Conservation (phyloP, 371 early-diverging fungal species). For the Coelomomyces lativittatus region DNA sequence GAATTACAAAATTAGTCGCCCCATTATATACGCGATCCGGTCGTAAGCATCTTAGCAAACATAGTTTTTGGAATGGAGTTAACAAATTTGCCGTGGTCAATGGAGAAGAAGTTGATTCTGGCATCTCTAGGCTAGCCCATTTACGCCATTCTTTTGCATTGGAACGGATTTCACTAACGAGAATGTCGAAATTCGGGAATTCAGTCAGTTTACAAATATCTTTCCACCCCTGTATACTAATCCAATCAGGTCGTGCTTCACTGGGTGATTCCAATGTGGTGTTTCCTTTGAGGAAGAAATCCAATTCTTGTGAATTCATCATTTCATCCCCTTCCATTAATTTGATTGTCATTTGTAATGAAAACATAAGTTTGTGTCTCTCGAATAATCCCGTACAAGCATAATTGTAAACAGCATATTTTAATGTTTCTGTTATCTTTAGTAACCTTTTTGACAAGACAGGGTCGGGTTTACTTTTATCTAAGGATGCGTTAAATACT, state of each 20-base stretch:
- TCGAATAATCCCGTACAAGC: slow-evolving; percentile 42
- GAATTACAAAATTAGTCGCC: slow-evolving; percentile 36
- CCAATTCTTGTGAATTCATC: slow-evolving; percentile 24
- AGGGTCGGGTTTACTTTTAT: slow-evolving; percentile 30
- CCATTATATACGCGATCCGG: slow-evolving; percentile 37
- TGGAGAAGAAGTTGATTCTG: slow-evolving; percentile 21
- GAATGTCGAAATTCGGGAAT: slow-evolving; percentile 12
- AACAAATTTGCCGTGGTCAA: slow-evolving; percentile 16
- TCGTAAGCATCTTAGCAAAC: slow-evolving; percentile 33
- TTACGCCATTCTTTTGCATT: slow-evolving; percentile 13
- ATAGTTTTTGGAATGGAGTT: slow-evolving; percentile 29
- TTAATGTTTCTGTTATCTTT: slow-evolving; percentile 38
- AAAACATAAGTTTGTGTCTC: slow-evolving; percentile 42
- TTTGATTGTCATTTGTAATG: slow-evolving; percentile 41
- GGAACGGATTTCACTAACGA: slow-evolving; percentile 11
- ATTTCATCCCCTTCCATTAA: slow-evolving; percentile 33
- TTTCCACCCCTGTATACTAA: slow-evolving; percentile 35
- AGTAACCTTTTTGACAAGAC: slow-evolving; percentile 22
- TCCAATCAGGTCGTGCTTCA: slow-evolving; percentile 22
- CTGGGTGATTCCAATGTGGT: slow-evolving; percentile 22
- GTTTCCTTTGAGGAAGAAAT: slow-evolving; percentile 44
- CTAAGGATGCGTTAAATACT: slow-evolving; percentile 25
- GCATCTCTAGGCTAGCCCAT: slow-evolving; percentile 26
- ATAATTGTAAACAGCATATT: slow-evolving; percentile 41
- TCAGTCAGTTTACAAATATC: slow-evolving; percentile 16